phyloP scores from a whole-genome alignment of 108 stramenopile species.

The Poteriospumella lacustris region DNA sequence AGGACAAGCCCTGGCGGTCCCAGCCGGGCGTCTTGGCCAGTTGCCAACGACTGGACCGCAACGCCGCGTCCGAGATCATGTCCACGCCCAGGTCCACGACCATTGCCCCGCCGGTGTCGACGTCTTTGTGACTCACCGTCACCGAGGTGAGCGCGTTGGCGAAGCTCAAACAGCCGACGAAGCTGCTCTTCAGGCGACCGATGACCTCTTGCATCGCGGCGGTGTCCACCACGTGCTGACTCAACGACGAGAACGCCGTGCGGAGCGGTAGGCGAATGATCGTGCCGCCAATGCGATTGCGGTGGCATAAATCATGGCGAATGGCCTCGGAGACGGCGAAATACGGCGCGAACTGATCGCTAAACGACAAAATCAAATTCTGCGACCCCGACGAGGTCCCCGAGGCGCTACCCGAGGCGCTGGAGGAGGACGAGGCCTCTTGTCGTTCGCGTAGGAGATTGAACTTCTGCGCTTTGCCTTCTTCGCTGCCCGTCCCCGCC shows the following conservation, averaged over 20 bases:
- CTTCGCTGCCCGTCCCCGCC: not conserved
- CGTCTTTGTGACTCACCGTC: not conserved
- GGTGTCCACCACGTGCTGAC: too few relatives aligned
- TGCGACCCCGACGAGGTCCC: not conserved
- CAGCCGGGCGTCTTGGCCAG: not conserved
- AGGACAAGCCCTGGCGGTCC: not conserved
- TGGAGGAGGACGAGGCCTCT: not conserved
- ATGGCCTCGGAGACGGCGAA: not conserved
- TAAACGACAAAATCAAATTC: slow-evolving; percentile 19
- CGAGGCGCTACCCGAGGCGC: not conserved
- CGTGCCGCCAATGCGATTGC: slow-evolving; percentile 28
- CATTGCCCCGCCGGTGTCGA: not conserved
- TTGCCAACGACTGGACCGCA: not conserved
- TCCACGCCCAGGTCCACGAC: not conserved
- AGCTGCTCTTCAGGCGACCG: not conserved
- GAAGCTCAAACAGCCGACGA: not conserved
- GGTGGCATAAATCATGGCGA: not conserved
- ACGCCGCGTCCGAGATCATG: not conserved
- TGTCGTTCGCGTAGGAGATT: not conserved
- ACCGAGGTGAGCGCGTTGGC: not conserved
- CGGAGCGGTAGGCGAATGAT: slow-evolving; percentile 30
- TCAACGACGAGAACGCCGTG: not conserved
- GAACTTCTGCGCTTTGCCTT: not conserved
- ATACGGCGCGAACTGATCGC: slow-evolving; percentile 37
- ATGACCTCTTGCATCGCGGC: not conserved